phyloP scores from a whole-genome alignment of 139 green algal genomes.

The Nannochloris sp. region DNA sequence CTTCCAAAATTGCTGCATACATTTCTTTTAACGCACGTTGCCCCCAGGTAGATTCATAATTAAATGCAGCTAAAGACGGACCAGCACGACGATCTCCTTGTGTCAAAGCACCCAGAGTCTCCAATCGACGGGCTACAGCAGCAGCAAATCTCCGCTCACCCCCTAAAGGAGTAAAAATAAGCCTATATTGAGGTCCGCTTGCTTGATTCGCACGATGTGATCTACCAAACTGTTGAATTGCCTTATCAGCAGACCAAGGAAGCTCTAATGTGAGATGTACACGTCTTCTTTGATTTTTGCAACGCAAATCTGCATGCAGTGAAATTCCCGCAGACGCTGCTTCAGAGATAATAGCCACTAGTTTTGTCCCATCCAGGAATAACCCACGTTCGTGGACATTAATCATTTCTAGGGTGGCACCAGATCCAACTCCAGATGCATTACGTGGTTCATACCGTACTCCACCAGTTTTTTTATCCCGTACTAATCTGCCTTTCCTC shows the following conservation, averaged over 20 bases:
- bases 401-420: slow-evolving; percentile 47
- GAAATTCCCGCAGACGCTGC: slow-evolving; percentile 57
- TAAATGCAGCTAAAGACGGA: slow-evolving; percentile 39
- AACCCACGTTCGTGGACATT: slow-evolving; percentile 64
- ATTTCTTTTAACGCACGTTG: slow-evolving; percentile 43
- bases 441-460: slow-evolving; percentile 36
- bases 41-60: slow-evolving; percentile 50
- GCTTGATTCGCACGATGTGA: slow-evolving; percentile 39
- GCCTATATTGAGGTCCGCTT: slow-evolving; percentile 43
- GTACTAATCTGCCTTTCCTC: slow-evolving; percentile 55
- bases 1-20: slow-evolving; percentile 42
- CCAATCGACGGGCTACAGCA: slow-evolving; percentile 72
- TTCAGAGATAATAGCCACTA: slow-evolving; percentile 88
- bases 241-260: slow-evolving; percentile 74
- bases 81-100: slow-evolving; percentile 42
- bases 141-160: slow-evolving; percentile 82
- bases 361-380: slow-evolving; percentile 69
- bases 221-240: slow-evolving; percentile 84
- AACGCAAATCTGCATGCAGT: slow-evolving; percentile 56
- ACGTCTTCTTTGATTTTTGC: slow-evolving; percentile 44
- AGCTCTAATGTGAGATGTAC: slow-evolving; percentile 85
- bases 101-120: slow-evolving; percentile 78
- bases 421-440: slow-evolving; percentile 34
- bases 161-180: slow-evolving; percentile 70
- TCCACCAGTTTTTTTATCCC: slow-evolving; percentile 27